phyloP scores from a whole-genome alignment of 345 rosid genomes.

The Erysimum cheiranthoides region DNA sequence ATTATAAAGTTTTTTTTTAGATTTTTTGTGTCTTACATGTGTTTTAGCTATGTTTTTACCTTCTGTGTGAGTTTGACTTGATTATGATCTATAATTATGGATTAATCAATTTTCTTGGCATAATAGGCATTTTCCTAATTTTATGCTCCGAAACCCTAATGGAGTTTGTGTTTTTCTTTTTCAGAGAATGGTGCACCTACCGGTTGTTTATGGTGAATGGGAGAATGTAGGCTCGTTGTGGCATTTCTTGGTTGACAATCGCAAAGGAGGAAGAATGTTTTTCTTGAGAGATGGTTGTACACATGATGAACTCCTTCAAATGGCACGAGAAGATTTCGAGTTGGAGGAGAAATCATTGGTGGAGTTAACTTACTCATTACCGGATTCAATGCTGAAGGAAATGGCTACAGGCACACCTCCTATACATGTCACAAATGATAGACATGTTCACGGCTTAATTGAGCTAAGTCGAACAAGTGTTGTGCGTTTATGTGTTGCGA shows the following conservation, averaged over 20 bases:
- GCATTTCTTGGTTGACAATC: neutral
- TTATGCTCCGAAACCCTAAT: no score
- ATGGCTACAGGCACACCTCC: neutral
- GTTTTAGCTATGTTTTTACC: no score
- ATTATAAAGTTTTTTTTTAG: no score
- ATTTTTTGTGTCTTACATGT: no score
- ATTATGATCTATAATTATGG: no score
- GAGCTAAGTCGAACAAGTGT: neutral
- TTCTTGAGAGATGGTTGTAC: neutral
- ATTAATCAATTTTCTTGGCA: no score
- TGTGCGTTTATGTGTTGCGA: neutral
- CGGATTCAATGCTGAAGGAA: neutral
- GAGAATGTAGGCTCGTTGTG: neutral
- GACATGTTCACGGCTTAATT: neutral
- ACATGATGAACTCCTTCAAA: neutral
- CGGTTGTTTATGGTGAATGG: neutral
- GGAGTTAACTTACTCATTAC: neutral
- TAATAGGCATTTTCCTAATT: no score
- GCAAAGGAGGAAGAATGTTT: neutral
- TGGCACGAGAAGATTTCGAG: neutral
- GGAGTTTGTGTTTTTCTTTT: no score
- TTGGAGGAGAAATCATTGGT: neutral
- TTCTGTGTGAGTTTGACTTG: no score
- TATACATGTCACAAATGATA: neutral
- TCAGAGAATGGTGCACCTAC: neutral